phyloP scores from a whole-genome alignment of 257 asterid species.

The Ocimum tenuiflorum region DNA sequence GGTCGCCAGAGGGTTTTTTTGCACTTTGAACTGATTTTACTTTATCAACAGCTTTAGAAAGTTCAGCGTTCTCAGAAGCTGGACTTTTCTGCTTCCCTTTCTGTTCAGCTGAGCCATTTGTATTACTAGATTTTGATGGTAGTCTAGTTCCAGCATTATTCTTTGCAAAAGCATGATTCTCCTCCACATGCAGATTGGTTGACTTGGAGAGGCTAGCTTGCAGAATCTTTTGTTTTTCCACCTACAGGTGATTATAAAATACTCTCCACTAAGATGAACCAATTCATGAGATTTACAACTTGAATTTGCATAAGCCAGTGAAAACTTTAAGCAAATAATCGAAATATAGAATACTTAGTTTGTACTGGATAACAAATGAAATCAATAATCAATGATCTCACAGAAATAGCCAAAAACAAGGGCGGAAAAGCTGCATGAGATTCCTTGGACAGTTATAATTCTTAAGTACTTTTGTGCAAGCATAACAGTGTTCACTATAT shows the following conservation, averaged over 20 bases:
- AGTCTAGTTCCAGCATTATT: constrained; percentile 28
- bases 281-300: background rate
- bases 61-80: constrained; percentile 25
- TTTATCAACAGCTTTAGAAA: constrained; percentile 28
- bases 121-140: constrained; percentile 27
- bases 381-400: no score
- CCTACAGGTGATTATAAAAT: constrained; percentile 36
- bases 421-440: no score
- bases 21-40: constrained; percentile 37
- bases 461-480: no score
- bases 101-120: constrained; percentile 31
- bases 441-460: no score
- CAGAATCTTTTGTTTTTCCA: constrained; percentile 78
- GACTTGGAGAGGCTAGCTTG: constrained; percentile 45
- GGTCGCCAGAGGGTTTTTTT: constrained; percentile 43
- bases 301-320: no score
- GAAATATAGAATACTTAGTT: no score
- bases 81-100: constrained; percentile 24
- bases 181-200: constrained; percentile 27
- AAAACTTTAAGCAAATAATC: no score
- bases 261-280: background rate
- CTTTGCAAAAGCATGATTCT: constrained; percentile 29
- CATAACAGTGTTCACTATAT: no score
- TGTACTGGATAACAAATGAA: no score
- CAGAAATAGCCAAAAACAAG: no score